These are phyloP conservation scores for Nicotiana tabacum DNA, from an alignment of 257 asterid genomes.

Conservation along the genomic window DNA sequence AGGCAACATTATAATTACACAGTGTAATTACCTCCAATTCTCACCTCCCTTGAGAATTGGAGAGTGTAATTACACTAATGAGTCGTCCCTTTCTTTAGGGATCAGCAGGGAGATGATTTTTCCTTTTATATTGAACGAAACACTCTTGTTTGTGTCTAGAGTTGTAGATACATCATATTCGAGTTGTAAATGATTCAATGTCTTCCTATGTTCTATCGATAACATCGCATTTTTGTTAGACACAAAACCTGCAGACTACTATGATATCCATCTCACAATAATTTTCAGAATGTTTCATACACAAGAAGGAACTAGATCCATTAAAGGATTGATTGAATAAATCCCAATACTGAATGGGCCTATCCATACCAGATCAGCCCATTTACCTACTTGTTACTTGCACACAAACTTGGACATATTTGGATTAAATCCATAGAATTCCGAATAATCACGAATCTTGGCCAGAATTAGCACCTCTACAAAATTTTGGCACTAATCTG, in stretches of 20 bases:
- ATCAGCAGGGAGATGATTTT: too few relatives aligned
- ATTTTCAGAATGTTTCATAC: background rate
- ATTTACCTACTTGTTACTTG: background rate
- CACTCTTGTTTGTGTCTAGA: background rate
- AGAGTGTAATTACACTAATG: background rate
- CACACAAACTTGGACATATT: background rate
- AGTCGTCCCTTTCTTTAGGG: background rate
- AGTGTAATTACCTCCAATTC: too few relatives aligned
- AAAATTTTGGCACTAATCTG: conserved; percentile 9
- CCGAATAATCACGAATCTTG: conserved; percentile 3
- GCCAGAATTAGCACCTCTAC: conserved; percentile 7
- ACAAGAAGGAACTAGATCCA: background rate
- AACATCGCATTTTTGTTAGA: background rate
- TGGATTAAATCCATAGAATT: background rate
- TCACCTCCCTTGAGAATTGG: too few relatives aligned
- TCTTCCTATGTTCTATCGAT: background rate
- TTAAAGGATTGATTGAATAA: background rate
- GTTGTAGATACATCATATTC: background rate
- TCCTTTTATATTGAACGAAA: too few relatives aligned
- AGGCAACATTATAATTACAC: too few relatives aligned
- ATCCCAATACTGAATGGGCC: background rate
- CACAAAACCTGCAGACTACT: background rate
- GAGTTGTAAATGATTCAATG: background rate
- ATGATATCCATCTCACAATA: background rate
- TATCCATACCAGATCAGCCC: background rate